These are phyloP conservation scores for Sporisorium exsertum DNA, from an alignment of 1,284 basidiomycete species.

Conservation along the genomic window DNA sequence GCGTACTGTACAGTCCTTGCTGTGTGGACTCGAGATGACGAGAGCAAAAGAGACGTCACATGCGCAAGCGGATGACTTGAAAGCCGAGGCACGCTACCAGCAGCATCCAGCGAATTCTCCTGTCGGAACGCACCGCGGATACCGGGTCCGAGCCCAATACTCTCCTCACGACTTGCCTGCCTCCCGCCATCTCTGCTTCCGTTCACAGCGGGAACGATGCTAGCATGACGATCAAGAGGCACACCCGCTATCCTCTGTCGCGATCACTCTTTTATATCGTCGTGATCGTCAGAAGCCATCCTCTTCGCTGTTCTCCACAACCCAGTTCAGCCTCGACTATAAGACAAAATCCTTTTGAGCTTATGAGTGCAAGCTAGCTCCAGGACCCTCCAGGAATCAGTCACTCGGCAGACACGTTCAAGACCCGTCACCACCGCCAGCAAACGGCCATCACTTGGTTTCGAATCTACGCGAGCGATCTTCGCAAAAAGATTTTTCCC, in stretches of 20 bases:
- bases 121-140: neutral
- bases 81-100: conserved; percentile 37
- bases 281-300: no score
- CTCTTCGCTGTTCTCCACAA: no score
- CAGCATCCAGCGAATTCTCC: neutral
- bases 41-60: neutral
- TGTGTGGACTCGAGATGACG: no score
- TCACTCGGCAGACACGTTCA: no score
- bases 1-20: no score
- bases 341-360: no score
- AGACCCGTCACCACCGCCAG: neutral
- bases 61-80: conserved; percentile 8
- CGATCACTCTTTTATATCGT: no score
- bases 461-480: conserved; percentile 20
- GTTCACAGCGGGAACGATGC: neutral
- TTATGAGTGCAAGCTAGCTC: no score
- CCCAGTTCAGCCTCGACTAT: no score
- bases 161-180: neutral
- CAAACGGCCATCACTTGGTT: neutral
- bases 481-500: neutral
- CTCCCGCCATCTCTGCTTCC: neutral
- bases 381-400: no score
- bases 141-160: neutral
- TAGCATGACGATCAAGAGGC: neutral
- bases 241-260: neutral